phyloP scores from a whole-genome alignment of 2,329 filamentous ascomycete genomes.

The Diaporthe longicolla region DNA sequence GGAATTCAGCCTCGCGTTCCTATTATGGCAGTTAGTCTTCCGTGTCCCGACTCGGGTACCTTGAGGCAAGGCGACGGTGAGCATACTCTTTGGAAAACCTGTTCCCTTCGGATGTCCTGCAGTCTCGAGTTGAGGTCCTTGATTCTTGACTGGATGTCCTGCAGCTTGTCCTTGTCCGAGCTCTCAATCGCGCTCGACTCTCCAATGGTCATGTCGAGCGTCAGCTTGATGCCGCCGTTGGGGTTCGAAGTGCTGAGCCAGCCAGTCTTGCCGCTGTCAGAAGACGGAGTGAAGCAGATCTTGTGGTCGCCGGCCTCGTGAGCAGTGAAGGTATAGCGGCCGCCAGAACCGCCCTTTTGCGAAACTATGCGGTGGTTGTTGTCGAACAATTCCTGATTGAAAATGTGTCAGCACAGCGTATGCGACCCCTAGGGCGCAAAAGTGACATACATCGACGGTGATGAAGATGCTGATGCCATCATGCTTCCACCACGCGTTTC shows the following conservation, averaged over 20 bases:
- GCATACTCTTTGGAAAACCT: slow-evolving; percentile 92
- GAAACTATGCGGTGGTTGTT: slow-evolving; percentile 96
- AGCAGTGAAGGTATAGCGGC: slow-evolving; percentile 95
- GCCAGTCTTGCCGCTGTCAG: slow-evolving; percentile 75
- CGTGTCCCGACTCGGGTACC: slow-evolving; percentile 7
- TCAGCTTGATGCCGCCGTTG: slow-evolving; percentile 85
- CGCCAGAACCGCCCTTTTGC: slow-evolving; percentile 80
- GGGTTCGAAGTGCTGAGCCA: slow-evolving; percentile 78
- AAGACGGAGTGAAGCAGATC: slow-evolving; percentile 92
- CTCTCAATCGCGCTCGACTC: slow-evolving; percentile 95
- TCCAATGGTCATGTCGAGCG: slow-evolving; percentile 92
- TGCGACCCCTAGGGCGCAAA: neutral
- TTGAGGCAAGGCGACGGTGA: neutral
- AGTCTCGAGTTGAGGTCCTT: slow-evolving; percentile 90
- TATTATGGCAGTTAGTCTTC: slow-evolving; percentile 54
- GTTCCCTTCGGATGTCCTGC: slow-evolving; percentile 91
- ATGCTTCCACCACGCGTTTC: slow-evolving; percentile 78
- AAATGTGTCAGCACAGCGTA: slow-evolving; percentile 3
- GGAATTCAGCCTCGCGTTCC: slow-evolving; percentile 98
- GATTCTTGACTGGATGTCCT: slow-evolving; percentile 89
- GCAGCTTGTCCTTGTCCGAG: slow-evolving; percentile 92
- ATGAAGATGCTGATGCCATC: slow-evolving; percentile 87
- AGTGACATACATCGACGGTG: slow-evolving; percentile 80
- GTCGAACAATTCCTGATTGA: slow-evolving; percentile 86
- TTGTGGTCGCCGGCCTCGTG: slow-evolving; percentile 96